Evolutionary conservation across 176 grass and related monocot genomes (phyloP), one percentile per base, ranked within the genome.

Genomic region (Musa beccarii): DNA sequence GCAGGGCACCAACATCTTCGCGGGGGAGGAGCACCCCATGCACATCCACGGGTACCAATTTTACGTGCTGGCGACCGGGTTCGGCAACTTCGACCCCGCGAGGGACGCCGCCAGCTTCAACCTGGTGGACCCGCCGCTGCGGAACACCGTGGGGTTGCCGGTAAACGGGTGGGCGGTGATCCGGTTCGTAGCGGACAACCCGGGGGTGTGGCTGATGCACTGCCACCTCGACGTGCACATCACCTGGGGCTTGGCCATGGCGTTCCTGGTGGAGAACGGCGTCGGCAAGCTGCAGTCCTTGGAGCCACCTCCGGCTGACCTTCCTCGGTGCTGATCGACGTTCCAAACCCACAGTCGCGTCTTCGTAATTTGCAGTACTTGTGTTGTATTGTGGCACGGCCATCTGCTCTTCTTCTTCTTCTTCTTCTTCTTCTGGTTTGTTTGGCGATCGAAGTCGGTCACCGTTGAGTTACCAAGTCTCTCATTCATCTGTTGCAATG

Each of bases 21-120:
- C 74, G 29, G 69, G 83, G 0, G 91, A 92, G 52, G 95, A 99
- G 78, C 95, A 99, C 81, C 95, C 90, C 2, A 99, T 92, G 90
- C 95, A 99, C 85, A 76, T 99, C 73, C 95, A 99, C 14, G 95
- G 95, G 0, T 94, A 99, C 86, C 90, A 89, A 20, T 99, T 99
- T 76, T 94, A 89, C 84, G 88, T 94, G 83, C 95, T 94, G 17
- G 95, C 84, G 49, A 91, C 80, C 2, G 95, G 95, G 6, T 99
- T 99, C 75, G 95, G 91, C 22, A 99, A 94, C 76, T 99, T 86
- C 73, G 56, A 99, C 68, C 86, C 88, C 16, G 76, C 25, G 53
- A 59, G 76, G 5, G 95, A 99, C 83, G 29, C 11, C 12, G 88
- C 79, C 26, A 87, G 55, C 82, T 86, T 93, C 75, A 98, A 98